These are phyloP conservation scores for Pythium diclinum DNA, from an alignment of 352 stramenopile genomes.

Conservation along the genomic window DNA sequence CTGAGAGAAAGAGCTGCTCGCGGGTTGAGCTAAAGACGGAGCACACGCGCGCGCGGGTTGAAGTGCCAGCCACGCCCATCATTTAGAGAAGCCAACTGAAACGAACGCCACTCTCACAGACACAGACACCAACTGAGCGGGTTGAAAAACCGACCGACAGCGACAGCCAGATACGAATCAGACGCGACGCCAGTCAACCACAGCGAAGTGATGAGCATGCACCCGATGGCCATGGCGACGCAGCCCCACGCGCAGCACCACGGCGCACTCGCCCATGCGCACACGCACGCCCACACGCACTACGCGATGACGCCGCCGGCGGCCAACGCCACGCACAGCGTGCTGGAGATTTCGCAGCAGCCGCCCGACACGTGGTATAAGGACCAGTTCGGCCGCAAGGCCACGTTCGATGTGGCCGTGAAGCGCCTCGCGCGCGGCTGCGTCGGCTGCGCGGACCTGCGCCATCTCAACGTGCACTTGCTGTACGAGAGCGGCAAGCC, in stretches of 20 bases:
- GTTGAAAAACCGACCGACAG: slow-evolving; percentile 2
- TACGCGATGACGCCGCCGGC: slow-evolving; percentile 15
- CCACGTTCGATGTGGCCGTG: slow-evolving; percentile 60
- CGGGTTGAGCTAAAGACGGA: neutral
- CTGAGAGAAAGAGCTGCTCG: neutral
- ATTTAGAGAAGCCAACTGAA: neutral
- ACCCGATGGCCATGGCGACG: slow-evolving; percentile 20
- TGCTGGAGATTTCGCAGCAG: slow-evolving; percentile 54
- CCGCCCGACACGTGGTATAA: slow-evolving; percentile 74
- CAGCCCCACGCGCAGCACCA: slow-evolving; percentile 1
- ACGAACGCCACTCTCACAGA: neutral
- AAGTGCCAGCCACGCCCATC: slow-evolving; percentile 1
- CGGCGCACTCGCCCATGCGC: neutral
- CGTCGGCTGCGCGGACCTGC: slow-evolving; percentile 42
- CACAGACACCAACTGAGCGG: neutral
- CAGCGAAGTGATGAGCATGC: neutral
- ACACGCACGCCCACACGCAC: neutral
- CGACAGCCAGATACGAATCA: neutral
- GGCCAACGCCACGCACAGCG: slow-evolving; percentile 22
- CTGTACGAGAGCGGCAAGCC: slow-evolving; percentile 73
- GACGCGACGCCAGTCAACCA: neutral
- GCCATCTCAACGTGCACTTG: slow-evolving; percentile 55
- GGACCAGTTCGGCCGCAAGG: slow-evolving; percentile 74
- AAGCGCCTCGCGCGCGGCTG: slow-evolving; percentile 33
- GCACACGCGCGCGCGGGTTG: neutral